Percentiles rank a stretch among this genome's conserved stretches.
Evolutionary conservation across 192 early-diverging fungal species (phyloP).

Genomic region (Backusella australiensis): DNA sequence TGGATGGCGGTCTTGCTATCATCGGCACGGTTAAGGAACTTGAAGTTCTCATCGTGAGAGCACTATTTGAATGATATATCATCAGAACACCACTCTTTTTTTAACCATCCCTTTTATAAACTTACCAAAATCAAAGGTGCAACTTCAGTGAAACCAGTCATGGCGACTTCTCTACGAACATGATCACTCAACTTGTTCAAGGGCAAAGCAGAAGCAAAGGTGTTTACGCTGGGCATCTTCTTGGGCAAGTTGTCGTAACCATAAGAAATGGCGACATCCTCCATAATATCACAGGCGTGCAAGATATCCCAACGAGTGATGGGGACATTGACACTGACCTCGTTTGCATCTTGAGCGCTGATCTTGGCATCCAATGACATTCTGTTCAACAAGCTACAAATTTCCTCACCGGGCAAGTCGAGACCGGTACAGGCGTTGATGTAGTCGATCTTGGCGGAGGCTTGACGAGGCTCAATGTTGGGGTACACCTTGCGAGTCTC

Average conservation of each 20-base stretch:
- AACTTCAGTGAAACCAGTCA: slow-evolving; percentile 92
- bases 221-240: slow-evolving; percentile 74
- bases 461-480: slow-evolving; percentile 60
- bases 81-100: not conserved
- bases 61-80: slow-evolving; percentile 53
- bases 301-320: slow-evolving; percentile 92
- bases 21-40: slow-evolving; percentile 80
- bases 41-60: slow-evolving; percentile 97
- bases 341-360: slow-evolving; percentile 45
- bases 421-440: slow-evolving; percentile 90
- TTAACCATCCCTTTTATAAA: not conserved
- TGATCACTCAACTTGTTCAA: slow-evolving; percentile 92
- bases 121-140: slow-evolving; percentile 88
- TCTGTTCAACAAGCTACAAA: slow-evolving; percentile 72
- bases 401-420: slow-evolving; percentile 59
- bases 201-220: slow-evolving; percentile 84
- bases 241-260: slow-evolving; percentile 93
- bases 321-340: slow-evolving; percentile 77
- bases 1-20: slow-evolving; percentile 77
- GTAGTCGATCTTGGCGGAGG: slow-evolving; percentile 78
- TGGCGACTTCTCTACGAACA: slow-evolving; percentile 82
- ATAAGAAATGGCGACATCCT: slow-evolving; percentile 96
- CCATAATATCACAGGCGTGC: slow-evolving; percentile 97
- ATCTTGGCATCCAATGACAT: slow-evolving; percentile 82
- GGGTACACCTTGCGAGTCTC: slow-evolving; percentile 69